Base-by-base conservation (phyloP, 805 yeast genomes). In the Pichia nakasei region DNA sequence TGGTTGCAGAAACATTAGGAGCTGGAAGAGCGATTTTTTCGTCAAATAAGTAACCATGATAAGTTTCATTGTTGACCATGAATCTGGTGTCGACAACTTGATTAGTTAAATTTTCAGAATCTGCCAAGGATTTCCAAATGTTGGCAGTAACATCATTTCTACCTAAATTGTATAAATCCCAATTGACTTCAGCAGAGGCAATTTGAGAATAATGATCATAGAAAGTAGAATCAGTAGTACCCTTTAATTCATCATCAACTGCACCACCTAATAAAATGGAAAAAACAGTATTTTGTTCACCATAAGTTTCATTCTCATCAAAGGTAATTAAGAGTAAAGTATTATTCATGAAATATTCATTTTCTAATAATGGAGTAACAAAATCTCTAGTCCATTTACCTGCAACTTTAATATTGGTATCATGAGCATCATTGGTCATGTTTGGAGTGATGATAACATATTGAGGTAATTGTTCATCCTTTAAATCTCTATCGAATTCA, bases 361-460 rank as follows among this genome's bases (percentile, higher is more conserved):
- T 70, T 48, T 59, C 49, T 53, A 69, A 58, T 50, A 70, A 55
- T 37, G 76, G 76, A 43, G 57, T 60, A 44, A 74, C 53, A 65
- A 72, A 72, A 44, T 58, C 48, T 44, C 65, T 65, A 32, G 72
- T 52, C 78, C 78, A 74, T 42, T 51, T 46, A 34, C 73, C 73
- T 20, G 77, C 69, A 40, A 66, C 63, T 43, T 63, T 65, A 43
- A 74, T 66, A 52, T 65, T 70, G 35, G 72, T 51, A 58, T 70
- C 75, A 48, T 74, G 75, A 38, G 76, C 79, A 55, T 74, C 77
- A 59, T 72, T 64, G 46, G 73, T 61, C 72, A 72, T 67, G 62
- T 73, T 73, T 45, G 79, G 78, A 36, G 78, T 73, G 56, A 74
- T 66, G 63, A 73, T 65, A 49, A 64, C 50, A 72, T 73, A 74